A percentile compares a stretch with the other conserved stretches of the same genome.
These are phyloP conservation scores for grape (Vitis vinifera) DNA, from an alignment of 164 flowering plant genomes.

Conservation along the genomic window DNA sequence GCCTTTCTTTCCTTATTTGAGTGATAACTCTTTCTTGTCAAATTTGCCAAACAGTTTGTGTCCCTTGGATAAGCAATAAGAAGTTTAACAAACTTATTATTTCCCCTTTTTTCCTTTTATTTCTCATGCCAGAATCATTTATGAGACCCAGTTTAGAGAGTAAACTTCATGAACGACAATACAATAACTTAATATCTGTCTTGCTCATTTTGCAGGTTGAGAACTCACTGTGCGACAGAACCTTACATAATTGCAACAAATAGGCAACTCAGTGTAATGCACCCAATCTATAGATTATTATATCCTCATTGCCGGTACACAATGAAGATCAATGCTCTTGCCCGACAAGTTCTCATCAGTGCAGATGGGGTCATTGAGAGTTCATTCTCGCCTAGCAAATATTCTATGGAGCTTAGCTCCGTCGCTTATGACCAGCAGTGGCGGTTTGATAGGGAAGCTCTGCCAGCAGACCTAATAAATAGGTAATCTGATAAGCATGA, in stretches of 20 bases:
- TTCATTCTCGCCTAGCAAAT: conserved; percentile 15
- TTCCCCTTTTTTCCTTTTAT: too few species aligned
- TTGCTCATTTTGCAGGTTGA: too few species aligned
- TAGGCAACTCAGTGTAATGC: conserved; percentile 25
- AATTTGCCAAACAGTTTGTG: too few species aligned
- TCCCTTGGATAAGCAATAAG: too few species aligned
- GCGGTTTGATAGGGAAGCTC: conserved; percentile 27
- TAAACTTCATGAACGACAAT: too few species aligned
- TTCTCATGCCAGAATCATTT: too few species aligned
- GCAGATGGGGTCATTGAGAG: conserved; percentile 17
- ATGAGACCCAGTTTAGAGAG: too few species aligned
- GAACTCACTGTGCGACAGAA: too few species aligned
- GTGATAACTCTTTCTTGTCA: too few species aligned
- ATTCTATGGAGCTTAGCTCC: conserved; percentile 22
- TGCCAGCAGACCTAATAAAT: conserved; percentile 26
- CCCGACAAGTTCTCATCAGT: conserved; percentile 18
- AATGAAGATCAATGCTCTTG: conserved; percentile 20
- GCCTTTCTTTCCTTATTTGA: too few species aligned
- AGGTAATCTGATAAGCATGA: conserved; percentile 9
- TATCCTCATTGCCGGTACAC: conserved; percentile 28
- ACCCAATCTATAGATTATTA: conserved; percentile 26
- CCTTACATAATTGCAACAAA: neutral
- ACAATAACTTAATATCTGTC: too few species aligned
- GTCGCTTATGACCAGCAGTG: conserved; percentile 18
- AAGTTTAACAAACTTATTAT: too few species aligned